Conservation (phyloP, 164 flowering plant species). For the Magnolia officinalis region DNA sequence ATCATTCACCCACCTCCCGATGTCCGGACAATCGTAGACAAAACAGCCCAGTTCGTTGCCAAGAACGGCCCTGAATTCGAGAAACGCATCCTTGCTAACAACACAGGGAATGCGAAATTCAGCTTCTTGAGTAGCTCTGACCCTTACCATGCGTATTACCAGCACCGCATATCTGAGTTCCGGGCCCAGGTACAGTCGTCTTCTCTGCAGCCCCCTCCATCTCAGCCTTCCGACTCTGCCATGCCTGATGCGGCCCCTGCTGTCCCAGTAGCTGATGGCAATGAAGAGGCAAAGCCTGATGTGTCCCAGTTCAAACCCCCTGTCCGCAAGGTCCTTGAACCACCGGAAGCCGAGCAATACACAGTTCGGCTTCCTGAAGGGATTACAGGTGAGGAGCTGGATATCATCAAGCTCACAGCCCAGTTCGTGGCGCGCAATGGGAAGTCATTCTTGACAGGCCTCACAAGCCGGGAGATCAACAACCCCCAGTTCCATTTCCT, state of each 20-base stretch:
- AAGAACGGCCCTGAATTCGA: conserved; percentile 96
- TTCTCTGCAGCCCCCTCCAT: conserved; percentile 30
- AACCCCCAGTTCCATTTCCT: conserved; percentile 92
- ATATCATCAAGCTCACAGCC: conserved; percentile 92
- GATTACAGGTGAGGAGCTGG: conserved; percentile 93
- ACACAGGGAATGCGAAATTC: conserved; percentile 85
- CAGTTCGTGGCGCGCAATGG: conserved; percentile 99
- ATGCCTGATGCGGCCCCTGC: conserved; percentile 32
- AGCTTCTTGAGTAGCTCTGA: conserved; percentile 80
- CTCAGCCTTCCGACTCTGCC: conserved; percentile 38
- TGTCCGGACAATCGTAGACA: conserved; percentile 82
- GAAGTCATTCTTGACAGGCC: conserved; percentile 77
- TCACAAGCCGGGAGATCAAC: conserved; percentile 84
- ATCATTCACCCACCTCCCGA: conserved; percentile 98
- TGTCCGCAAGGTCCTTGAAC: conserved; percentile 70
- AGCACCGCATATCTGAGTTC: conserved; percentile 78
- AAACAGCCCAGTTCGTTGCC: conserved; percentile 85
- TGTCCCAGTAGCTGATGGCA: conserved; percentile 28
- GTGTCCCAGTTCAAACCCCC: conserved; percentile 58
- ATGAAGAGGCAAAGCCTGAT: conserved; percentile 49
- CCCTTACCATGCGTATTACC: conserved; percentile 96
- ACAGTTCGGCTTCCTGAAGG: conserved; percentile 97
- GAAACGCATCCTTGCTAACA: conserved; percentile 74
- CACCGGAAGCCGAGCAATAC: conserved; percentile 93
- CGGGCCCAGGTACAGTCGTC: conserved; percentile 61